phyloP scores from a whole-genome alignment of 1,284 basidiomycete species.

The Caloboletus firmus region DNA sequence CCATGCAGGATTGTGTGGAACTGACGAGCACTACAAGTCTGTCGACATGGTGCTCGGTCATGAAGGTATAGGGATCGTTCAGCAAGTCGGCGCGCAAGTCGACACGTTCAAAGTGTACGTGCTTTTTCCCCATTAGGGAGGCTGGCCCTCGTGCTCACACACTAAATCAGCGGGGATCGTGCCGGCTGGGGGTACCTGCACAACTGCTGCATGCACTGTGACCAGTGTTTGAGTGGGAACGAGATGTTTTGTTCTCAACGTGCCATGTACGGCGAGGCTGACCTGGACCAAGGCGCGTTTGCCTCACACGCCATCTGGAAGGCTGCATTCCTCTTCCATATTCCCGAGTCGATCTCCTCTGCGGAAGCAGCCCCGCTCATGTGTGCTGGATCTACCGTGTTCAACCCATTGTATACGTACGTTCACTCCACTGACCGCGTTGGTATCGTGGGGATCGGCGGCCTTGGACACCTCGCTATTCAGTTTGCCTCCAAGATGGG shows the following conservation, averaged over 20 bases:
- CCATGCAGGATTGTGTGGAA: conserved; percentile 48
- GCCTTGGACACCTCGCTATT: conserved; percentile 40
- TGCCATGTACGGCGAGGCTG: conserved; percentile 27
- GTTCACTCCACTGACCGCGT: conserved; percentile 37
- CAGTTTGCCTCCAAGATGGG: conserved; percentile 44
- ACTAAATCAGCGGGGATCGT: conserved; percentile 27
- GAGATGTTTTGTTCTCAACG: conserved; percentile 31
- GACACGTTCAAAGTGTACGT: conserved; percentile 34
- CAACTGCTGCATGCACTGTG: conserved; percentile 28
- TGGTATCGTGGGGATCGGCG: conserved; percentile 39
- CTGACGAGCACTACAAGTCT: conserved; percentile 43
- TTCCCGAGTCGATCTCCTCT: conserved; percentile 35
- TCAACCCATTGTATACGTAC: conserved; percentile 25
- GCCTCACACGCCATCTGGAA: conserved; percentile 37
- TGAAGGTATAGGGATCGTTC: conserved; percentile 36
- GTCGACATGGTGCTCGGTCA: conserved; percentile 40
- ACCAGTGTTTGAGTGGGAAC: conserved; percentile 31
- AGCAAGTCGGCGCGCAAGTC: conserved; percentile 33
- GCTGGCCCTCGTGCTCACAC: not conserved
- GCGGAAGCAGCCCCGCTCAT: conserved; percentile 38
- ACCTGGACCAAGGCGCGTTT: conserved; percentile 37
- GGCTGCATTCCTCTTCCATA: conserved; percentile 33
- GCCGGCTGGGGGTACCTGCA: conserved; percentile 35
- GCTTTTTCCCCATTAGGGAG: too few species aligned
- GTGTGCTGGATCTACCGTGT: conserved; percentile 42